Evolutionary conservation across 164 flowering plant species (phyloP), one percentile per base, ranked within the genome.

Genomic region (Piper betle): DNA sequence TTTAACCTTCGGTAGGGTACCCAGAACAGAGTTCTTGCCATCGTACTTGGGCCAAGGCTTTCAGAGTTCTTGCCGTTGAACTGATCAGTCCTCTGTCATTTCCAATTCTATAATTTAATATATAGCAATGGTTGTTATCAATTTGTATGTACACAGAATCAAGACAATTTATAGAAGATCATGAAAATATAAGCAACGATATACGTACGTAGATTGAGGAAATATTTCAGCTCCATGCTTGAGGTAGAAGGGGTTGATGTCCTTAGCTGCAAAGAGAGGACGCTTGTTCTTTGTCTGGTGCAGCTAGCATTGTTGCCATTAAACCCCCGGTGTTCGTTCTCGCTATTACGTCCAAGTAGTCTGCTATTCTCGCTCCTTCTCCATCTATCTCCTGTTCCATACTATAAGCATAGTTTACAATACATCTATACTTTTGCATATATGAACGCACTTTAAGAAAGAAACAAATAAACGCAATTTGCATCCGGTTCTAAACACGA

Each of bases 71-170:
- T 15, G 38, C 8, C 7, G 66, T 13, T 12, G 67, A 42, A 25
- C 66, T 65, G 57, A 75, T 64, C n/a, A 55, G 68, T 1, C 77
- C 77, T 3, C 80, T 70, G 53, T n/a, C n/a, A n/a, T n/a, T n/a
- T n/a, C n/a, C n/a, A n/a, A n/a, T n/a, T n/a, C n/a, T n/a, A n/a
- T n/a, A n/a, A n/a, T n/a, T n/a, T n/a, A n/a, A n/a, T n/a, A n/a
- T n/a, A n/a, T n/a, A n/a, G n/a, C n/a, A n/a, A n/a, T n/a, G n/a
- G 12, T 43, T 8, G 12, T 43, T 6, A 8, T 43, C 50, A 43
- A 7, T 43, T 43, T n/a, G n/a, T n/a, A n/a, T n/a, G n/a, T n/a
- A n/a, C n/a, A n/a, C n/a, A n/a, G n/a, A n/a, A n/a, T n/a, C n/a
- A n/a, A n/a, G n/a, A n/a, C n/a, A n/a, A 43, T 7, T 43, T 43